These are phyloP conservation scores for Casuarina glauca DNA, from an alignment of 306 rosid genomes.

Conservation along the genomic window DNA sequence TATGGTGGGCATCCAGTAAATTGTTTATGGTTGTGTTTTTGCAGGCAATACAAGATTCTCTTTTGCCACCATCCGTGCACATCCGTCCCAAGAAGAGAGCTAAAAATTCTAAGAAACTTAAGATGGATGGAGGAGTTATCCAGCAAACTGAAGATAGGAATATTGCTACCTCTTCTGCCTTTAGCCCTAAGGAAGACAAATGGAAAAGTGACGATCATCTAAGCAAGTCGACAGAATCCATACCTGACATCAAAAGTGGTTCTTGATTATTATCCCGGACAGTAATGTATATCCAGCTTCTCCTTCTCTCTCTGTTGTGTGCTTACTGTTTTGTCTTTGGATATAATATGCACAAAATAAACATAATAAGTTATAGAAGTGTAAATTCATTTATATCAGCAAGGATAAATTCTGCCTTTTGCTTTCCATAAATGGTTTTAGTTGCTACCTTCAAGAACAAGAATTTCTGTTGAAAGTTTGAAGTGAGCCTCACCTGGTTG, in stretches of 20 bases:
- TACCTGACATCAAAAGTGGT: conserved; percentile 35
- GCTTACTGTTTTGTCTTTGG: not conserved
- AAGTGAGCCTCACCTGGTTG: too few species aligned
- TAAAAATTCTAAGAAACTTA: conserved; percentile 48
- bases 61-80: conserved; percentile 81
- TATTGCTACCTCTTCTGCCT: conserved; percentile 35
- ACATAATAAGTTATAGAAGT: not conserved
- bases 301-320: conserved; percentile 12
- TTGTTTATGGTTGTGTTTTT: conserved; percentile 14
- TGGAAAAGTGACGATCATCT: conserved; percentile 29
- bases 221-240: conserved; percentile 35
- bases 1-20: not conserved
- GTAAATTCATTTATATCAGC: not conserved
- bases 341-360: conserved; percentile 18
- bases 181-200: conserved; percentile 28
- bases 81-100: conserved; percentile 53
- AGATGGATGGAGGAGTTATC: conserved; percentile 52
- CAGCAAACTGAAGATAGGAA: conserved; percentile 33
- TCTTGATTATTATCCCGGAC: conserved; percentile 54
- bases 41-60: conserved; percentile 80
- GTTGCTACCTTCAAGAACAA: too few species aligned
- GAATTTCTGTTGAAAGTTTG: too few species aligned
- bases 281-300: conserved; percentile 59
- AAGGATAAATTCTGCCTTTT: not conserved
- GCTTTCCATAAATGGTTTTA: too few species aligned